These are phyloP conservation scores for Datura wrightii DNA, from an alignment of 257 asterid species.

Conservation along the genomic window DNA sequence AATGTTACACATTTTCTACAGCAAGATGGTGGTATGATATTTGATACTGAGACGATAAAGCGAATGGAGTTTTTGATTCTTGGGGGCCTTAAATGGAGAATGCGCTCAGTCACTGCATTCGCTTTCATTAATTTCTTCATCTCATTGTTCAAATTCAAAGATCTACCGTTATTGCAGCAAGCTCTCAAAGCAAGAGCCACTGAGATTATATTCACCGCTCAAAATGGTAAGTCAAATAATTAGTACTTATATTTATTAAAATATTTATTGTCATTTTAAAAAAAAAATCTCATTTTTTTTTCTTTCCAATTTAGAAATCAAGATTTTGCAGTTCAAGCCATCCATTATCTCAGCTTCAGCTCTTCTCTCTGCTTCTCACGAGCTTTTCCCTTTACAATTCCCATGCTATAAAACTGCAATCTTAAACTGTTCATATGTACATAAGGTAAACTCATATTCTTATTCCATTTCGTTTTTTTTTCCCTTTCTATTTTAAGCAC, in stretches of 20 bases:
- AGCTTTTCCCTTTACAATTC: conserved; percentile 61
- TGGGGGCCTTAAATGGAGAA: conserved; percentile 74
- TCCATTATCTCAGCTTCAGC: conserved; percentile 71
- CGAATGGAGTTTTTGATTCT: conserved; percentile 73
- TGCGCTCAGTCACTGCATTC: conserved; percentile 72
- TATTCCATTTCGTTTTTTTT: not conserved
- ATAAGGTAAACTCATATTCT: conserved; percentile 47
- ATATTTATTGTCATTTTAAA: not conserved
- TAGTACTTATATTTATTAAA: not conserved
- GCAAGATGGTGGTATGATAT: conserved; percentile 46
- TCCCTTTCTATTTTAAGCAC: not conserved
- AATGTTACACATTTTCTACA: conserved; percentile 11
- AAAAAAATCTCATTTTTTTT: not conserved
- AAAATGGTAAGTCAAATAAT: conserved; percentile 50
- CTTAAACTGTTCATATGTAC: conserved; percentile 52
- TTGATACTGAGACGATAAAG: conserved; percentile 47
- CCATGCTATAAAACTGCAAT: conserved; percentile 47
- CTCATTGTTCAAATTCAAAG: conserved; percentile 47
- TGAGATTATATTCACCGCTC: conserved; percentile 57
- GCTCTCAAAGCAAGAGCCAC: conserved; percentile 60
- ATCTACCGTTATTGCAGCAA: conserved; percentile 39
- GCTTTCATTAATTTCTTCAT: conserved; percentile 57
- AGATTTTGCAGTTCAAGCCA: conserved; percentile 64
- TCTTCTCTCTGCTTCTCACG: conserved; percentile 55
- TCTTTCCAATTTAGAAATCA: conserved; percentile 46